Evolutionary conservation across 129 eudicot genomes (phyloP).

Genomic region (Flaveria robusta): DNA sequence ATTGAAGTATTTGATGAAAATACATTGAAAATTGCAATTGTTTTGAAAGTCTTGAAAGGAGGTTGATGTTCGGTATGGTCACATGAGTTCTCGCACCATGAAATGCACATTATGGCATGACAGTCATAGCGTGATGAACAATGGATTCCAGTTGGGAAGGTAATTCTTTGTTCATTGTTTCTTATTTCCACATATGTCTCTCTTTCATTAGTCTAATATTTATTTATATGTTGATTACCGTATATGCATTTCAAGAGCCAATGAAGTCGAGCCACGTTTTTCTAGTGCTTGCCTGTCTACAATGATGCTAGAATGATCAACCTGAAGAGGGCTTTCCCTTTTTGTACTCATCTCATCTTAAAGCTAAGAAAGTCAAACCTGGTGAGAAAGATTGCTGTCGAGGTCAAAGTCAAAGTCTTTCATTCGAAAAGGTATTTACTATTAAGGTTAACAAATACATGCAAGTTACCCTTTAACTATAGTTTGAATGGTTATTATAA

Average conservation of each 20-base stretch:
- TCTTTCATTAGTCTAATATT: background rate
- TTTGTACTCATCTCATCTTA: constrained; percentile 38
- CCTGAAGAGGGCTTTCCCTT: constrained; percentile 49
- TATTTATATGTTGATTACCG: constrained; percentile 8
- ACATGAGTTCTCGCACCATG: too few species aligned
- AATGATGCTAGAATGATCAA: constrained; percentile 34
- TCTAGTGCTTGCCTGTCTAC: constrained; percentile 24
- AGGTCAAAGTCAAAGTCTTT: constrained; percentile 37
- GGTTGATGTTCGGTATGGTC: too few species aligned
- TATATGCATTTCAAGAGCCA: constrained; percentile 35
- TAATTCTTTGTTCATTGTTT: constrained; percentile 8
- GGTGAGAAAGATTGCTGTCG: constrained; percentile 41
- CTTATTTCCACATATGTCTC: constrained; percentile 14
- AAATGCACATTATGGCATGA: too few species aligned
- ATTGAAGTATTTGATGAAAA: too few species aligned
- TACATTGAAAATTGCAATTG: too few species aligned
- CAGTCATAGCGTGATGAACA: constrained; percentile 33
- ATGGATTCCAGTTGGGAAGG: constrained; percentile 34
- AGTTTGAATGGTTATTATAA: constrained; percentile 20
- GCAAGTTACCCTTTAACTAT: constrained; percentile 43
- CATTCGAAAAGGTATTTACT: constrained; percentile 68
- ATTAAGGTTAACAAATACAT: constrained; percentile 56
- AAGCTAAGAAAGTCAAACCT: constrained; percentile 46
- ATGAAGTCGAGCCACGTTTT: constrained; percentile 32
- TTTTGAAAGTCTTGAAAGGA: too few species aligned